Conservation (phyloP, 2,329 filamentous ascomycete species). For the Claviceps cyperi region DNA sequence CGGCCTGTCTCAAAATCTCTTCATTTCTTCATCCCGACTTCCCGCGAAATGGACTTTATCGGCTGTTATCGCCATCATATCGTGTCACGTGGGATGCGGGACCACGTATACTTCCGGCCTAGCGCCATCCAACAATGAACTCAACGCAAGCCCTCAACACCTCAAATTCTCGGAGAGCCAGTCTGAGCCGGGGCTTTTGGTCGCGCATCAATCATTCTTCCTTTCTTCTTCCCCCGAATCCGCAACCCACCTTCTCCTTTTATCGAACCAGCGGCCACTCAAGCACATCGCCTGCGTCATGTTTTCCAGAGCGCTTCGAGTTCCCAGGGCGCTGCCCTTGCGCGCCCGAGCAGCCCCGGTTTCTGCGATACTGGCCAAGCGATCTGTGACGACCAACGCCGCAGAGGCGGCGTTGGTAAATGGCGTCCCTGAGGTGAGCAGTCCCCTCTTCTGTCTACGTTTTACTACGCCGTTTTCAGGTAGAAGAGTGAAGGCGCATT, state of each 20-base stretch:
- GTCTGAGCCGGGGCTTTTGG: not conserved
- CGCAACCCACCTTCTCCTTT: not conserved
- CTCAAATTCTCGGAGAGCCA: slow-evolving; percentile 26
- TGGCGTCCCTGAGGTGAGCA: slow-evolving; percentile 38
- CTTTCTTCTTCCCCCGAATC: slow-evolving; percentile 10
- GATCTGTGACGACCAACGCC: slow-evolving; percentile 88
- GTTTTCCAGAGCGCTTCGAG: slow-evolving; percentile 57
- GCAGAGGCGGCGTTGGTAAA: slow-evolving; percentile 82
- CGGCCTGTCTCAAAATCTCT: too few species aligned
- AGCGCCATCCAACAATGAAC: slow-evolving; percentile 25
- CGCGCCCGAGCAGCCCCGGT: slow-evolving; percentile 29
- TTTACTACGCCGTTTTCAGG: not conserved
- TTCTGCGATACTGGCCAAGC: slow-evolving; percentile 36
- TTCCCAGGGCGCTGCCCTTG: slow-evolving; percentile 44
- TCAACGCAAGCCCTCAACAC: slow-evolving; percentile 29
- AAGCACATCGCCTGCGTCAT: slow-evolving; percentile 29
- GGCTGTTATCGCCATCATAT: not conserved
- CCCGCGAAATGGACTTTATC: not conserved
- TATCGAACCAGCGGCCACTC: slow-evolving; percentile 16
- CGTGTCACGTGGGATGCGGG: slow-evolving; percentile 12
- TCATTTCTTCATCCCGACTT: too few species aligned
- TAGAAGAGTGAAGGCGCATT: too few species aligned
- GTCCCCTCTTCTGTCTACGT: slow-evolving; percentile 7
- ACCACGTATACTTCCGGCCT: slow-evolving; percentile 15
- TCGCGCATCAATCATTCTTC: slow-evolving; percentile 12